Evolutionary conservation across 2,329 filamentous ascomycete species (phyloP).

Genomic region (Volutella citrinella): DNA sequence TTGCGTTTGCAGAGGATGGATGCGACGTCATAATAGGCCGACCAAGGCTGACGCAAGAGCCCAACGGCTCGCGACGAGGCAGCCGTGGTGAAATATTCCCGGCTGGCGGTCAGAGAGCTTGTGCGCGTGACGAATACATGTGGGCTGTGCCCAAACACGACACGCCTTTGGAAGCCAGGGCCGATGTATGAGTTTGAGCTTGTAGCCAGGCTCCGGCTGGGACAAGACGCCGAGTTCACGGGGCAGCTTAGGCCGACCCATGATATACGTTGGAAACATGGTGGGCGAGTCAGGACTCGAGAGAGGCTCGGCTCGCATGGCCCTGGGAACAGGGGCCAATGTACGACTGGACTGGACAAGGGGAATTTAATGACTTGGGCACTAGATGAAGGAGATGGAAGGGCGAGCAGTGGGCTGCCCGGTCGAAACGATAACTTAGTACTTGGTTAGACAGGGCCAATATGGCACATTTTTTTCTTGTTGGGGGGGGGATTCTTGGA

Average conservation of each 20-base stretch:
- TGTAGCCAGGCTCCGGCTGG: no score
- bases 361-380: conserved; percentile 1
- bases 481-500: conserved; percentile 14
- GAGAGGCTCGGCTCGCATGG: neutral
- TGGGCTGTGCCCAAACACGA: neutral
- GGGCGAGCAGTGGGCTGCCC: conserved; percentile 22
- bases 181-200: no score
- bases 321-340: no score
- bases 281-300: no score
- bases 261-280: neutral
- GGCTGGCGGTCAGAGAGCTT: conserved; percentile 3
- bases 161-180: no score
- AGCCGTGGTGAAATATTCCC: conserved; percentile 10
- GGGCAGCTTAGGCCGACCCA: neutral
- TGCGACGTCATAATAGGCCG: no score
- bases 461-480: conserved; percentile 9
- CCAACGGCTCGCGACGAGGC: no score
- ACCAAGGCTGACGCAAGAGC: conserved; percentile 3
- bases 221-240: neutral
- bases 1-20: no score
- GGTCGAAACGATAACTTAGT: conserved; percentile 5
- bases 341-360: neutral
- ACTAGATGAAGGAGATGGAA: conserved; percentile 15
- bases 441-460: conserved; percentile 18
- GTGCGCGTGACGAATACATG: neutral